Percentiles rank a stretch among this genome's conserved stretches.
These are phyloP conservation scores for Papiliotrema fonsecae DNA, from an alignment of 1,284 basidiomycete genomes.

Conservation along the genomic window DNA sequence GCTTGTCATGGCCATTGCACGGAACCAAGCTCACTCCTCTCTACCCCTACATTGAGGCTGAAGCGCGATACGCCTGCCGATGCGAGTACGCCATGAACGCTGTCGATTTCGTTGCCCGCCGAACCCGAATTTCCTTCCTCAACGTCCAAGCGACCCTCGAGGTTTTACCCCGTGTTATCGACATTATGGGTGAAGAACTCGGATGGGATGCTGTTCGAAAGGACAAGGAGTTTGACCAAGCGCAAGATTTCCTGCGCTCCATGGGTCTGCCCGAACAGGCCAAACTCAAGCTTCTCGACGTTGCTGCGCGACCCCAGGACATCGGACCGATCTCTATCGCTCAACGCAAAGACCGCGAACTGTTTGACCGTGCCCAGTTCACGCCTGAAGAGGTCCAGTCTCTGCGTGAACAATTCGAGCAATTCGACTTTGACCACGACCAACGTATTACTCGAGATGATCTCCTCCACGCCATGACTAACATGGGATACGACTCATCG, in stretches of 20 bases:
- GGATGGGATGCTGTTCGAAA: slow-evolving; percentile 64
- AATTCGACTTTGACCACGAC: slow-evolving; percentile 48
- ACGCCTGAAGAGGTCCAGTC: slow-evolving; percentile 64
- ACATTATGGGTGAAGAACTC: slow-evolving; percentile 84
- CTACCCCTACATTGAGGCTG: slow-evolving; percentile 90
- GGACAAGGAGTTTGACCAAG: slow-evolving; percentile 58
- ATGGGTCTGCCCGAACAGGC: slow-evolving; percentile 63
- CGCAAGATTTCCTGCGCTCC: slow-evolving; percentile 62
- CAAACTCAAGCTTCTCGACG: slow-evolving; percentile 41
- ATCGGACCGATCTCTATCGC: slow-evolving; percentile 34
- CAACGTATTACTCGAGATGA: slow-evolving; percentile 43
- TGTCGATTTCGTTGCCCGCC: slow-evolving; percentile 85
- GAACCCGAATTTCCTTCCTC: slow-evolving; percentile 86
- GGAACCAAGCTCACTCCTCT: slow-evolving; percentile 68
- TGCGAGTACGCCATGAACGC: slow-evolving; percentile 90
- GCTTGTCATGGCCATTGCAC: slow-evolving; percentile 76
- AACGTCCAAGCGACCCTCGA: slow-evolving; percentile 83
- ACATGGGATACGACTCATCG: slow-evolving; percentile 40
- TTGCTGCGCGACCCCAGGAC: slow-evolving; percentile 29
- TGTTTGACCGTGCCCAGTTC: slow-evolving; percentile 60
- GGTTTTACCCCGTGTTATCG: slow-evolving; percentile 78
- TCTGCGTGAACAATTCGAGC: slow-evolving; percentile 58
- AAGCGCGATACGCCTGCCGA: slow-evolving; percentile 83
- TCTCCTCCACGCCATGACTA: slow-evolving; percentile 42
- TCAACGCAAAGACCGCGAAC: slow-evolving; percentile 38